Percentiles rank a stretch among this genome's conserved stretches.
Evolutionary conservation across 768 basidiomycete species (phyloP).

Genomic region (Rhizopogon vesiculosus): DNA sequence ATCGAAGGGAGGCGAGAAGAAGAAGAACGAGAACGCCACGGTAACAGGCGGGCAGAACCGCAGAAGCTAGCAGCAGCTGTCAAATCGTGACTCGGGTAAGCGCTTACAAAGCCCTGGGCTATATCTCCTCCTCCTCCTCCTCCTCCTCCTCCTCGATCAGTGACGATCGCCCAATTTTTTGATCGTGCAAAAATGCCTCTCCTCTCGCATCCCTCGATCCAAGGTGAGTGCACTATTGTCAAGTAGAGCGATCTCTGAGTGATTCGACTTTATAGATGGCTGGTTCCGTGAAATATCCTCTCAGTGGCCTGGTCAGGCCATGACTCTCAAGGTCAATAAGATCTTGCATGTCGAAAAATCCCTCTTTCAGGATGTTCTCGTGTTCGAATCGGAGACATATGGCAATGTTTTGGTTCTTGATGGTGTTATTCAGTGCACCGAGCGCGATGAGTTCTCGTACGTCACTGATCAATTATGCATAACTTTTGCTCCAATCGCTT

Average conservation of each 20-base stretch:
- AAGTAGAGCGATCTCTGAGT: conserved; percentile 3
- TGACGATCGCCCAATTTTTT: too few species aligned
- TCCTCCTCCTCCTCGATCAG: too few species aligned
- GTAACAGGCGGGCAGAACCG: too few species aligned
- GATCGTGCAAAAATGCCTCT: conserved; percentile 37
- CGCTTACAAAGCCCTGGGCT: too few species aligned
- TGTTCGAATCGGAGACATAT: conserved; percentile 93
- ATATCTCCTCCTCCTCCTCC: background rate
- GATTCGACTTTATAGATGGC: conserved; percentile 51
- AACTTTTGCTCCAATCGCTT: background rate
- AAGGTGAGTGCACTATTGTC: conserved; percentile 29
- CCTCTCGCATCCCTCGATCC: conserved; percentile 52
- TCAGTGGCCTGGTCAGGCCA: conserved; percentile 97
- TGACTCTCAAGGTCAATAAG: conserved; percentile 94
- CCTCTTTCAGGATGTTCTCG: conserved; percentile 93
- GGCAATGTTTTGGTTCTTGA: conserved; percentile 97
- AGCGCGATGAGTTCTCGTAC: conserved; percentile 97
- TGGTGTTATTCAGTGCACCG: conserved; percentile 94
- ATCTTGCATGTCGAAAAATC: conserved; percentile 94
- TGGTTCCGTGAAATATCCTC: conserved; percentile 95
- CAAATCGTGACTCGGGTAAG: too few species aligned
- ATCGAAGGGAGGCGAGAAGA: too few species aligned
- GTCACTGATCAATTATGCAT: conserved; percentile 22
- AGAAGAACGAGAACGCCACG: too few species aligned
- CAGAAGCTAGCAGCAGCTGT: too few species aligned